Base-by-base conservation (phyloP, 805 yeast species). In the Candida suzukii region DNA sequence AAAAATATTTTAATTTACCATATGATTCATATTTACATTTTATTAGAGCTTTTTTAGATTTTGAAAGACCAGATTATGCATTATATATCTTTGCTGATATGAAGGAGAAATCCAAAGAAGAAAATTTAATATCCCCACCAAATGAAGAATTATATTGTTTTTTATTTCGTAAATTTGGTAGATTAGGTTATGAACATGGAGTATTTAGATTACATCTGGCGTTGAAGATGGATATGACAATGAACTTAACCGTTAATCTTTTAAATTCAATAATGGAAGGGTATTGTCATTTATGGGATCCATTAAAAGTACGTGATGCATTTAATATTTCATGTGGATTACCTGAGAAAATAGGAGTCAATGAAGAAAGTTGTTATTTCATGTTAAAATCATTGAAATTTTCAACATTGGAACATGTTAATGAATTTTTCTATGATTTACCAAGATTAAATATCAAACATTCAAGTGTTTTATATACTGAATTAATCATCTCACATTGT, bases 401-500 rank as follows among this genome's bases (percentile, higher is more conserved):
- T 44, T 71, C 64, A 9, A 60, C 78, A 13, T 57, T 81, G 39
- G 66, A 68, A 4, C 76, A 77, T 40, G 85, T 80, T 8, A 73
- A 71, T 43, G 66, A 71, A 34, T 73, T 82, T 34, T 85, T 88
- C 83, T 67, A 72, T 40, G 73, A 73, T 43, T 56, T 84, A 21
- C 72, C 81, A 1, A 64, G 64, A 31, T 76, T 68, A 49, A 73
- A 71, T 0, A 58, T 84, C 5, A 47, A 66, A 12, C 85, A 86
- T 0, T 70, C 74, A 44, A 60, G 70, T 28, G 67, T 67, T 10
- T 68, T 80, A 27, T 73, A 71, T 53, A 70, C 68, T 32, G 87
- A 82, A 54, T 80, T 74, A 50, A 57, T 85, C 27, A 73, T 82
- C 42, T 85, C 88, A 0, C 80, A 83, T 54, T 81, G 84, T 45